Percentiles rank a stretch among this genome's conserved stretches.
Conservation (phyloP, 2,329 filamentous ascomycete species). For the Akanthomyces uredinophilus region DNA sequence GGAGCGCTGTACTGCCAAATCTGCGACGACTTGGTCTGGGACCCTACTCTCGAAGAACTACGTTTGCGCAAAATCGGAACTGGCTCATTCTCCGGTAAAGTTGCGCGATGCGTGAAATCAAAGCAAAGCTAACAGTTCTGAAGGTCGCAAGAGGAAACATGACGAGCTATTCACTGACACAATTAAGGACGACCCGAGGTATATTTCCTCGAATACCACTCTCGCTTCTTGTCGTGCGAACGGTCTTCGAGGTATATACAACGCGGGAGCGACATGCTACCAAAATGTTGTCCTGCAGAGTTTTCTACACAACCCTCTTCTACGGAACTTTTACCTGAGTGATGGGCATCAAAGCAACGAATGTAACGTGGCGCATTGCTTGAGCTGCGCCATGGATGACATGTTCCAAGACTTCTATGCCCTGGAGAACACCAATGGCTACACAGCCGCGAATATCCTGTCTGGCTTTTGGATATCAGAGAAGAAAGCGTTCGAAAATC, state of each 20-base stretch:
- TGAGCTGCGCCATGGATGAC: conserved; percentile 67
- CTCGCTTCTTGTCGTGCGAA: conserved; percentile 78
- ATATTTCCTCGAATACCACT: conserved; percentile 72
- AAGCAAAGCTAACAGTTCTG: conserved; percentile 8
- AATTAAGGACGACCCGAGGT: conserved; percentile 66
- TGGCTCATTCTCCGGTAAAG: conserved; percentile 58
- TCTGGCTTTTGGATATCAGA: conserved; percentile 87
- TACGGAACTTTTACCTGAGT: conserved; percentile 86
- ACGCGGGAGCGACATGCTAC: conserved; percentile 97
- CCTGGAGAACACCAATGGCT: conserved; percentile 76
- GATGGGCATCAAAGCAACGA: conserved; percentile 79
- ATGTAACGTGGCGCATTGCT: conserved; percentile 59
- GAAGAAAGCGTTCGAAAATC: conserved; percentile 63
- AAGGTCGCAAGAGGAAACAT: conserved; percentile 68
- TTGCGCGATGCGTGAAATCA: not conserved
- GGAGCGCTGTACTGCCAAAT: conserved; percentile 75
- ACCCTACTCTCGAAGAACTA: conserved; percentile 72
- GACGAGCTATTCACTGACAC: conserved; percentile 64
- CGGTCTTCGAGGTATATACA: conserved; percentile 88
- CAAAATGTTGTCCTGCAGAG: conserved; percentile 95
- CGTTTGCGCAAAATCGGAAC: conserved; percentile 65
- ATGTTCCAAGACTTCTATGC: conserved; percentile 70
- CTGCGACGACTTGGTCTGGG: conserved; percentile 78
- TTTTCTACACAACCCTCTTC: conserved; percentile 85
- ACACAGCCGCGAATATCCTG: conserved; percentile 83